Evolutionary conservation across 192 early-diverging fungal genomes (phyloP), one percentile per base, ranked within the genome.

Genomic region (Coemansia reversa): DNA sequence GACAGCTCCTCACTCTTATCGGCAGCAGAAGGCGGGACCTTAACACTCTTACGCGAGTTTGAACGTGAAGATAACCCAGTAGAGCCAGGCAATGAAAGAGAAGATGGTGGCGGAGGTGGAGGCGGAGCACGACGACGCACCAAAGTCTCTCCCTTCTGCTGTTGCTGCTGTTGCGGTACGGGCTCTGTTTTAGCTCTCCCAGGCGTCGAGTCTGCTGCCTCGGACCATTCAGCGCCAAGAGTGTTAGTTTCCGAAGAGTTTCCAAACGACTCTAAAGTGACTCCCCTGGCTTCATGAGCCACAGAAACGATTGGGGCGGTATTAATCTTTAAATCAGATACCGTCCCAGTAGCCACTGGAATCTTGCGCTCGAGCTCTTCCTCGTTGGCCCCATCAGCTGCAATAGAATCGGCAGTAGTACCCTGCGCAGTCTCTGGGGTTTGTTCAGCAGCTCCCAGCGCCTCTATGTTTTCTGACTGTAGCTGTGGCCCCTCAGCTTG

Each of bases 81-180:
- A 11, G 35, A 39, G 4, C 35, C 35, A 39, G 35, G 8, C 35
- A 39, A 39, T 39, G 35, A 11, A 39, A 39, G 35, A 39, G 35
- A 39, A 11, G 35, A 42, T 29, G 70, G 28, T 8, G 70, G 70
- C 7, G 76, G 76, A 0, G 76, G 76, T 0, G 77, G 77, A 5
- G 77, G 76, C 0, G 71, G 77, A 7, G 77, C 77, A 24, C 77
- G 77, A 23, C 77, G 77, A 7, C 77, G 64, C n/a, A 64, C 65
- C 7, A 59, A 54, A 16, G 68, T 61, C 23, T 74, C 77, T 27
- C 55, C 50, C 72, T 68, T 79, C 4, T 35, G 48, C 4, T 4
- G 32, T 27, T 25, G 59, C 55, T 23, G 32, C 48, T n/a, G n/a
- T n/a, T 27, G 30, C n/a, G 51, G 7, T 18, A 20, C 30, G 0